Base-by-base conservation (phyloP, 495 filamentous ascomycete species). In the Xylaria scruposa region DNA sequence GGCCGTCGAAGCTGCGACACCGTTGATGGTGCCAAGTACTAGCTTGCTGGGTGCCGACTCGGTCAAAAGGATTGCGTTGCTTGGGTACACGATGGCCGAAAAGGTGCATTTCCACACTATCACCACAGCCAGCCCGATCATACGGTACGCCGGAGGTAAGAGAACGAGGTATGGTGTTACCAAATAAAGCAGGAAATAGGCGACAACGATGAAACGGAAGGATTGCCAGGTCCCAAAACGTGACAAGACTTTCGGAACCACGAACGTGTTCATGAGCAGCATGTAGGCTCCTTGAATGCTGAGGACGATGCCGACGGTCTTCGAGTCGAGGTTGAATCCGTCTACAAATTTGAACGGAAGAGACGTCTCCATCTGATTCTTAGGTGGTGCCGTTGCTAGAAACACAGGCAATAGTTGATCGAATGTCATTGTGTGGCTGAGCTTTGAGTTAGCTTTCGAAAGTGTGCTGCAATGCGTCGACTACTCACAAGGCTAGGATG, bases 361-460 rank as follows among this genome's bases (percentile, higher is more conserved):
- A 42, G 82, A 80, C 9, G 76, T 75, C 0, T 83, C 80, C 8
- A 76, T 72, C 7, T 68, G 54, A 24, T 80, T 51, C 12, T 87
- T 83, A 8, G 89, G 84, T 10, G 83, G 78, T 24, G 89, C 88
- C 29, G 92, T 95, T 77, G 93, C 97, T 68, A 99, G 87, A 72
- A 98, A 92, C 4, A 98, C 92, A 0, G 96, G 97, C 73, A 98
- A 90, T 42, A 98, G 85, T 78, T 97, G 92, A 83, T 99, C 96
- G 75, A 97, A 97, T 0, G 93, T 94, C 78, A 99, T 97, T 63
- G 94, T 97, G 81, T 86, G 83, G 81, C 86, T 89, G 63, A 7
- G 29, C 13, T 21, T 36, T 31, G 40, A 3, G 71, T 75, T 72
- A 77, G 75, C 78, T 8, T 78, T 67, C 33, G 68, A 42, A 72